Evolutionary conservation across 441 rosid species (phyloP).

Genomic region (Croton laevigatus): DNA sequence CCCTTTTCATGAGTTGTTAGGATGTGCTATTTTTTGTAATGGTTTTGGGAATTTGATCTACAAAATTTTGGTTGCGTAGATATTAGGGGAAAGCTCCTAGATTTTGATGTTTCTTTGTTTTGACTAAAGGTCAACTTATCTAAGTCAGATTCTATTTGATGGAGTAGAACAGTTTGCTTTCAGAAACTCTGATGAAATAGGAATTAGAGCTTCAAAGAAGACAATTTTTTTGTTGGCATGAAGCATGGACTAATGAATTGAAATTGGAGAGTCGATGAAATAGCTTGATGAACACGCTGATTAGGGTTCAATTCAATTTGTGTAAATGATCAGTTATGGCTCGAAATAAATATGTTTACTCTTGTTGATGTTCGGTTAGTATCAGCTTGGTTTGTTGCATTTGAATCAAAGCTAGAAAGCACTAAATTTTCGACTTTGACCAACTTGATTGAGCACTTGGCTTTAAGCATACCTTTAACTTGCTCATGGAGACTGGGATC

Average conservation of each 20-base stretch:
- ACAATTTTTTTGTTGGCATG: background rate
- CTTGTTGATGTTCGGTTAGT: background rate
- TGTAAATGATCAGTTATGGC: background rate
- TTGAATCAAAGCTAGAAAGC: background rate
- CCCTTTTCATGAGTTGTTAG: background rate
- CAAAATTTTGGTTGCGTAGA: conserved; percentile 7
- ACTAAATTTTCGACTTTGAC: background rate
- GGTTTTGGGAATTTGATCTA: background rate
- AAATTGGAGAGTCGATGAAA: background rate
- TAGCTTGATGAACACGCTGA: background rate
- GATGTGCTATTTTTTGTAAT: no score
- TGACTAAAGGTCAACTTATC: background rate
- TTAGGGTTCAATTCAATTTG: background rate
- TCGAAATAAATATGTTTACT: background rate
- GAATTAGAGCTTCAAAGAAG: background rate
- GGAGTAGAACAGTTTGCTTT: background rate
- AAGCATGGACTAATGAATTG: background rate
- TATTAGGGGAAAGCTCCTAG: conserved; percentile 10
- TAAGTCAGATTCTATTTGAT: background rate
- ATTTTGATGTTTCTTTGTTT: conserved; percentile 9
- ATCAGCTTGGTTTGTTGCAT: background rate
- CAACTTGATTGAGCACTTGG: conserved; percentile 2
- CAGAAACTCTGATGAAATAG: background rate
- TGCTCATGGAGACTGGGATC: background rate
- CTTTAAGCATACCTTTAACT: background rate